Evolutionary conservation across 768 basidiomycete genomes (phyloP).

Genomic region (Crucibulum laeve): DNA sequence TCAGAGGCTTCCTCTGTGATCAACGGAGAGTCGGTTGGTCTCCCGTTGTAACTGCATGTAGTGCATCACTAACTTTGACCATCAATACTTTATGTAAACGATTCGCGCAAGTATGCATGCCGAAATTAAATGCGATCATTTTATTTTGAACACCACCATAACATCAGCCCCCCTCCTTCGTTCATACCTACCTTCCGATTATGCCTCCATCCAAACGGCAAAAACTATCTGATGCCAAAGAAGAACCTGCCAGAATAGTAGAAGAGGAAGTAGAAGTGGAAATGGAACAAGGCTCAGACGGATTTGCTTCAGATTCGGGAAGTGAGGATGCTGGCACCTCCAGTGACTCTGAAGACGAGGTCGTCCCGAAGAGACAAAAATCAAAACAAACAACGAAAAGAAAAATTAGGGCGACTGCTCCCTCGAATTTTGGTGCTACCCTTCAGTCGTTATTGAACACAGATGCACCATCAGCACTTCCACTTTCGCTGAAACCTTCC

Average conservation of each 20-base stretch:
- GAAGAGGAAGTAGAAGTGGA: constrained; percentile 5
- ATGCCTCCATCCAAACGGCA: constrained; percentile 56
- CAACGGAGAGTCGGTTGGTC: too few species aligned
- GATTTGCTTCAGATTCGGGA: constrained; percentile 14
- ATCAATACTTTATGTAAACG: too few species aligned
- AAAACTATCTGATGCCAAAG: constrained; percentile 31
- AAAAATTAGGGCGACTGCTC: constrained; percentile 75
- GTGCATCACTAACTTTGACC: too few species aligned
- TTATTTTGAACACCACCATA: not conserved
- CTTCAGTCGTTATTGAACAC: constrained; percentile 71
- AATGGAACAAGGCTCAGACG: constrained; percentile 12
- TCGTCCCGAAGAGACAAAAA: constrained; percentile 52
- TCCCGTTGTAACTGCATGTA: too few species aligned
- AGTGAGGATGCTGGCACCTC: constrained; percentile 21
- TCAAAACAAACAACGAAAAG: constrained; percentile 80
- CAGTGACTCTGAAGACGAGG: constrained; percentile 61
- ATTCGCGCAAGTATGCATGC: too few species aligned
- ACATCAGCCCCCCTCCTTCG: not conserved
- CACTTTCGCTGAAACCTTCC: constrained; percentile 78
- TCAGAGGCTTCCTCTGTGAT: too few species aligned
- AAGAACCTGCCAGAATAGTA: constrained; percentile 10
- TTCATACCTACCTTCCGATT: constrained; percentile 3
- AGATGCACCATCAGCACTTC: constrained; percentile 62
- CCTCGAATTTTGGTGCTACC: constrained; percentile 70
- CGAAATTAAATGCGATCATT: too few species aligned